Evolutionary conservation across 805 yeast species (phyloP), one percentile per base, ranked within the genome.

Genomic region (Candida ponderosae): DNA sequence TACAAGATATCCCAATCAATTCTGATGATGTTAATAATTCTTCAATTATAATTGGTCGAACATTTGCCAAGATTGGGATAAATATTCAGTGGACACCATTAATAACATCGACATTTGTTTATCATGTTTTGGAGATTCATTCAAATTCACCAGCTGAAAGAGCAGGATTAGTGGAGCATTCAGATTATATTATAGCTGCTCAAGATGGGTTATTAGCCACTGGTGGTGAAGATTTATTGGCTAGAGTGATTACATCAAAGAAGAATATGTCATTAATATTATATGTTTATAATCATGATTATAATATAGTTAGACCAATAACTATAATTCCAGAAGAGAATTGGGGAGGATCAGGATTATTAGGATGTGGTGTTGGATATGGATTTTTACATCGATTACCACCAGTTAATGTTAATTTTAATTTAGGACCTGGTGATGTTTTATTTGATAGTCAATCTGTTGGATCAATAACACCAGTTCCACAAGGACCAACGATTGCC

Each of bases 301-400:
- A 77, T 51, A 93, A 90, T 54, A 70, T 82, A 13, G 79, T 87
- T 29, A 72, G 98, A 48, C 95, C 96, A 0, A 89, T 90, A 4
- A 78, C 84, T 0, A 85, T 89, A n/a, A 66, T 73, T 37, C 82
- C 86, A 3, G 63, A 71, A n/a, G 69, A 71, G n/a, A 57, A 63
- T 15, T 84, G 93, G 87, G 86, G 88, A n/a, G 87, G 89, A 14
- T 72, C 66, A 45, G 95, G 96, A 1, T 65, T 87, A 28, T 62
- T 90, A 28, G 98, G 98, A 2, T 88, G 96, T 61, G 95, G 89
- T 45, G 94, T 90, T 16, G 97, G 97, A 0, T 89, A 88, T 51
- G 98, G 98, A 0, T 68, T 83, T 36, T 63, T 90, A 35, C 97
- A 90, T 54, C 65, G 93, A 42, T 60, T 85, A n/a, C 96, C 97